Evolutionary conservation across 345 rosid species (phyloP), one percentile per base, ranked within the genome.

Genomic region (Draba incana): DNA sequence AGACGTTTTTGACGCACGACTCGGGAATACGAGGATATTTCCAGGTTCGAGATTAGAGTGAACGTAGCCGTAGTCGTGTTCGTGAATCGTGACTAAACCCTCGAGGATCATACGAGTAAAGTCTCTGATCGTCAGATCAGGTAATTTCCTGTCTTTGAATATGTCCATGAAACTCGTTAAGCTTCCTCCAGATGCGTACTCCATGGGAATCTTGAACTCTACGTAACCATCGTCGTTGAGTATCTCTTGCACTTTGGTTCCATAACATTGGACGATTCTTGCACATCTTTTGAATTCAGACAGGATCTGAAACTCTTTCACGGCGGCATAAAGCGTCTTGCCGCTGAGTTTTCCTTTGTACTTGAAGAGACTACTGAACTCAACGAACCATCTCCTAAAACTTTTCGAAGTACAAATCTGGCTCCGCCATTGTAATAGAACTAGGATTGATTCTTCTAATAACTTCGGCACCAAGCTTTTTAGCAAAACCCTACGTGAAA

Each of bases 21-120:
- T 49, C 3, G 66, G 41, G 30, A 65, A 59, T 14, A 82, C 75
- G 1, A 81, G 64, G 4, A 83, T 47, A 53, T 78, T 81, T 3
- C 68, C 76, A 0, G 82, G 86, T 58, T 83, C 80, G 38, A 83
- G 46, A 64, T 78, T 84, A 6, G 81, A 81, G 27, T 78, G 84
- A 4, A 78, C 76, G 15, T 69, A 83, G 2, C 81, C 79, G 15
- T 69, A 83, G 2, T 79, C 79, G 13, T 10, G 37, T 1, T 37
- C 37, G 23, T 81, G 86, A 55, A 80, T 53, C 16, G 69, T 51
- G 23, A 33, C 8, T 38, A 84, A 41, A 2, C 84, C 88, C n/a
- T 71, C 63, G 3, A 84, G 82, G 52, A 84, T 25, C 51, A 38
- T 70, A 27, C 72, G 64, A 0, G 84, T 73, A 52, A 69, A 75